These are phyloP conservation scores for Aspergillus campestris DNA, from an alignment of 495 filamentous ascomycete species.

Conservation along the genomic window DNA sequence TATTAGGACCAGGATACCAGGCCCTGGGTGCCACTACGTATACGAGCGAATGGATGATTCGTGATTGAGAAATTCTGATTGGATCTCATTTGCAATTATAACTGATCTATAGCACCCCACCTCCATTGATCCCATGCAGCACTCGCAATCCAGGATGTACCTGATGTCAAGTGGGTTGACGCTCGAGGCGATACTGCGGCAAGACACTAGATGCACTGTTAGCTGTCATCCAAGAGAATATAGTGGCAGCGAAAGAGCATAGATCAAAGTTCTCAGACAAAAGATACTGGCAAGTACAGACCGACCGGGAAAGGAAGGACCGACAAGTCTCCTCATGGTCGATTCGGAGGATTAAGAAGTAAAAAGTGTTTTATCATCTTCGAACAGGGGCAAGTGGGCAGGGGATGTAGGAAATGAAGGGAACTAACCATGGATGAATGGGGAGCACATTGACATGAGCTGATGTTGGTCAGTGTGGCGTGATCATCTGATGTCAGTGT, in stretches of 20 bases:
- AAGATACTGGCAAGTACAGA: conserved; percentile 98
- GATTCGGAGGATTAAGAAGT: conserved; percentile 95
- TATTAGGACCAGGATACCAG: no score
- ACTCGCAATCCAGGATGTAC: no score
- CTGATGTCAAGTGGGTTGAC: no score
- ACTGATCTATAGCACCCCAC: no score
- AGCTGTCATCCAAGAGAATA: no score
- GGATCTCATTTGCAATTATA: no score
- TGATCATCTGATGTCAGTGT: conserved; percentile 8
- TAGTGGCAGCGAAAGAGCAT: neutral
- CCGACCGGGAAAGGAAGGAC: conserved; percentile 58
- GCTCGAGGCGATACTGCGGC: no score
- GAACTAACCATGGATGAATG: conserved; percentile 19
- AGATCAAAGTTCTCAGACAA: conserved; percentile 67
- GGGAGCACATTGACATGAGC: conserved; percentile 7
- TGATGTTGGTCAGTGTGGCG: conserved; percentile 12
- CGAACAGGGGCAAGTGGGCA: conserved; percentile 21
- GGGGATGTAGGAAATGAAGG: conserved; percentile 9
- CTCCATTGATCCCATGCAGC: no score
- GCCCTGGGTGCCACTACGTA: no score
- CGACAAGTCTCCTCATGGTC: conserved; percentile 82
- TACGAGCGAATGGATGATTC: no score
- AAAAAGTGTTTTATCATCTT: conserved; percentile 78
- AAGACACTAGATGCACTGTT: no score
- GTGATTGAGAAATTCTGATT: no score